Evolutionary conservation across 805 yeast species (phyloP).

Genomic region (Hyphopichia homilentoma): DNA sequence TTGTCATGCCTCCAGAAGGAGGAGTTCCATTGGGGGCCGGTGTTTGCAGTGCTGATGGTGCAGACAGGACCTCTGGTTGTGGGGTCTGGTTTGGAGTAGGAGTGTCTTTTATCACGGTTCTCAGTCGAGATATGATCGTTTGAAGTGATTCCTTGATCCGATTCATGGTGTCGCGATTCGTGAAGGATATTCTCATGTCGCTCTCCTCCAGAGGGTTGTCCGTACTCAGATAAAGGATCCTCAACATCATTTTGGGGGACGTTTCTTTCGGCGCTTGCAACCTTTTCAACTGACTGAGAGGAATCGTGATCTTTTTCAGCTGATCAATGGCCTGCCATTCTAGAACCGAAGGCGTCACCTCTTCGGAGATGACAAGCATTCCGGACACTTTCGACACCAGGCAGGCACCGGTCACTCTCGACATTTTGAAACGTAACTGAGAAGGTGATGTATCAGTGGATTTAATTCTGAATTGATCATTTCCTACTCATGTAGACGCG

Average conservation of each 20-base stretch:
- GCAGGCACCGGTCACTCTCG: constrained; percentile 39
- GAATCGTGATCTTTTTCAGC: constrained; percentile 28
- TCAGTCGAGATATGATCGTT: constrained; percentile 63
- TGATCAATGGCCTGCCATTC: constrained; percentile 45
- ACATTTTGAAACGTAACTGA: constrained; percentile 9
- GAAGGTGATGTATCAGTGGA: neutral
- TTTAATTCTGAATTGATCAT: too few relatives aligned
- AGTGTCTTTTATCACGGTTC: constrained; percentile 47
- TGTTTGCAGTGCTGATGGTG: constrained; percentile 11
- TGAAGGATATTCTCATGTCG: constrained; percentile 53
- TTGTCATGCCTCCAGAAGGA: constrained; percentile 9
- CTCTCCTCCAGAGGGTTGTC: constrained; percentile 29
- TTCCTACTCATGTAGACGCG: too few relatives aligned
- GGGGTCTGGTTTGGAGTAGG: constrained; percentile 9
- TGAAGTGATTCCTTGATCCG: constrained; percentile 64
- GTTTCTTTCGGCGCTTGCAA: constrained; percentile 69
- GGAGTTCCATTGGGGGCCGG: constrained; percentile 11
- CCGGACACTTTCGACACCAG: constrained; percentile 39
- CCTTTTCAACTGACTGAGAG: constrained; percentile 32
- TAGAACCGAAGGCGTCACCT: constrained; percentile 35
- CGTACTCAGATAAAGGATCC: constrained; percentile 44
- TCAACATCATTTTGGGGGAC: constrained; percentile 63
- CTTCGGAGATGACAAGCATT: constrained; percentile 38
- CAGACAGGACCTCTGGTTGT: constrained; percentile 1
- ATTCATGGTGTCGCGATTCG: constrained; percentile 72